phyloP scores from a whole-genome alignment of 768 basidiomycete species.

The Lactarius hatsudake region DNA sequence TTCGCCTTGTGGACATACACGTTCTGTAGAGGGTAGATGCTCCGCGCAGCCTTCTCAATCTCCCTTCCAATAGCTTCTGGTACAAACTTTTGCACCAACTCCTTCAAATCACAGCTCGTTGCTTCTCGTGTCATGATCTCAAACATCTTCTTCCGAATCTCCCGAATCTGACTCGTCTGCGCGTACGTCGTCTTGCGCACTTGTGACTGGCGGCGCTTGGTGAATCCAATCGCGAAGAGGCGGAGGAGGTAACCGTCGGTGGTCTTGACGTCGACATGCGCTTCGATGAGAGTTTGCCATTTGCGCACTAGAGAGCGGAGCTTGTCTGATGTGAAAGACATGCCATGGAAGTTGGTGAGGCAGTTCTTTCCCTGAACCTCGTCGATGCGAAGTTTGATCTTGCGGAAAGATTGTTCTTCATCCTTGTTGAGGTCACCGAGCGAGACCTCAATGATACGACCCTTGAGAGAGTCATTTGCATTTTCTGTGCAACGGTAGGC shows the following conservation, averaged over 20 bases:
- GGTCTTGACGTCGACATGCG: slow-evolving; percentile 97
- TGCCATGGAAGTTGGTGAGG: slow-evolving; percentile 99
- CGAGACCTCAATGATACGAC: slow-evolving; percentile 93
- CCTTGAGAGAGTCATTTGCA: slow-evolving; percentile 96
- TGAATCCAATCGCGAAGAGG: slow-evolving; percentile 98
- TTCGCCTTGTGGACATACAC: slow-evolving; percentile 99
- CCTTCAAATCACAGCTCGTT: slow-evolving; percentile 93
- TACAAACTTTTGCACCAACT: slow-evolving; percentile 97
- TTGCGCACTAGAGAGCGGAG: slow-evolving; percentile 99
- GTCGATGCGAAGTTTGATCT: slow-evolving; percentile 98
- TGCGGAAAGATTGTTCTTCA: slow-evolving; percentile 98
- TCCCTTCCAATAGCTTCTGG: slow-evolving; percentile 99
- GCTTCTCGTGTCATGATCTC: slow-evolving; percentile 98
- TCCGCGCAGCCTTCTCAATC: slow-evolving; percentile 96
- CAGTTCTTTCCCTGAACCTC: slow-evolving; percentile 98
- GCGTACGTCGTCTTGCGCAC: slow-evolving; percentile 99
- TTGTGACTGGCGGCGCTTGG: slow-evolving; percentile 93
- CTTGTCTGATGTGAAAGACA: slow-evolving; percentile 99
- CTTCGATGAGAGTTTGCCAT: slow-evolving; percentile 99
- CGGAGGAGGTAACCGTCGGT: slow-evolving; percentile 99
- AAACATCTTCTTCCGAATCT: slow-evolving; percentile 99
- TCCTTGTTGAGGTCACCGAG: slow-evolving; percentile 99
- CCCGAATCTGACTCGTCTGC: slow-evolving; percentile 89
- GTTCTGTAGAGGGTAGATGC: slow-evolving; percentile 98
- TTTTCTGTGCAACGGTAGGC: slow-evolving; percentile 62